These are phyloP conservation scores for Zygotorulaspora mrakii DNA, from an alignment of 1,139 yeast species.

Conservation along the genomic window DNA sequence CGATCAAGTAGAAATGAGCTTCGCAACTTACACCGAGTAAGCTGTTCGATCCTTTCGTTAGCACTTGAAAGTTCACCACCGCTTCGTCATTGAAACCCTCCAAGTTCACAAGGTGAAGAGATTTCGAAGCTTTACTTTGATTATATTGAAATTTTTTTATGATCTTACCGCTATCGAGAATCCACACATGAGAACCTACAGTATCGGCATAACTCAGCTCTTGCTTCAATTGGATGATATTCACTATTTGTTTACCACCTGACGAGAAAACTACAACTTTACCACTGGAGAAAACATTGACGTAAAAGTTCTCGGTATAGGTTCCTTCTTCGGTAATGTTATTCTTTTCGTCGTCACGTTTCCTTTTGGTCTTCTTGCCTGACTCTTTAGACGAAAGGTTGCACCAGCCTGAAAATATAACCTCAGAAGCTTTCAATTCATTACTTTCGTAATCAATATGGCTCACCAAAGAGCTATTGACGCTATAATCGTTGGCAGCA, in stretches of 20 bases:
- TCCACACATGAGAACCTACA: constrained; percentile 30
- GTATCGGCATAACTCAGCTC: constrained; percentile 30
- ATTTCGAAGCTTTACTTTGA: constrained; percentile 32
- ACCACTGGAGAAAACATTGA: constrained; percentile 32
- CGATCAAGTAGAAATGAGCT: constrained; percentile 30
- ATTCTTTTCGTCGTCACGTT: constrained; percentile 15
- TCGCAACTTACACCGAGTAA: constrained; percentile 23
- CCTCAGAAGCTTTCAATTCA: constrained; percentile 29
- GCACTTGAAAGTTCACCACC: constrained; percentile 28
- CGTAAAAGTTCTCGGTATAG: constrained; percentile 25
- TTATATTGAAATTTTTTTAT: constrained; percentile 33
- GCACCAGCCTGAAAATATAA: constrained; percentile 33
- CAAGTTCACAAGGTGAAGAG: constrained; percentile 35
- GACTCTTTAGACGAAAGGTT: constrained; percentile 11
- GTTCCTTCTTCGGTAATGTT: constrained; percentile 3
- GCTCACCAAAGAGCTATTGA: constrained; percentile 33
- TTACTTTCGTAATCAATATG: constrained; percentile 34
- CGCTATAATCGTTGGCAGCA: constrained; percentile 24
- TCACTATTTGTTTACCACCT: constrained; percentile 35
- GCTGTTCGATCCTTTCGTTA: constrained; percentile 17
- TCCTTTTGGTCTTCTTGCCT: constrained; percentile 23
- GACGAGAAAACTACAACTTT: constrained; percentile 34
- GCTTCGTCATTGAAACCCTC: constrained; percentile 35
- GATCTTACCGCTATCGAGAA: constrained; percentile 32
- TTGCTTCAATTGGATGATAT: constrained; percentile 33